These are phyloP conservation scores for Aphanomyces euteiches DNA, from an alignment of 352 stramenopile genomes.

Conservation along the genomic window DNA sequence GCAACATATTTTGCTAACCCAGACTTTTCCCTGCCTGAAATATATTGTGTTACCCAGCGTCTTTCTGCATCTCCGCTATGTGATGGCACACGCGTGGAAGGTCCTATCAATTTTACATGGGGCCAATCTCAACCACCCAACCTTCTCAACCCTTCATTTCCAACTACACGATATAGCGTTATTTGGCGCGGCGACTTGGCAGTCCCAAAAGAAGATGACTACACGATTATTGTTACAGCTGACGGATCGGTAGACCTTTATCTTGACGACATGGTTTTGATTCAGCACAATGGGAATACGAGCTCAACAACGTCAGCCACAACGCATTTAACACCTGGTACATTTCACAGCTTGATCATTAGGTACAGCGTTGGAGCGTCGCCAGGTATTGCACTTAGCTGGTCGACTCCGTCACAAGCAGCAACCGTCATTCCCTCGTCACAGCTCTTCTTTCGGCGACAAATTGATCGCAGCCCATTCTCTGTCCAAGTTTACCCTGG, in stretches of 20 bases:
- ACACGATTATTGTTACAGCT: constrained; percentile 74
- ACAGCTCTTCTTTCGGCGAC: constrained; percentile 44
- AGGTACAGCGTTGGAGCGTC: constrained; percentile 56
- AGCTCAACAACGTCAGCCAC: constrained; percentile 32
- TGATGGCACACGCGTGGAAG: constrained; percentile 73
- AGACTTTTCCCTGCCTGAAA: constrained; percentile 62
- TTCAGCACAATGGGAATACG: constrained; percentile 43
- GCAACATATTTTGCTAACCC: constrained; percentile 87
- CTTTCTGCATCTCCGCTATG: constrained; percentile 11
- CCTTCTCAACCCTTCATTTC: constrained; percentile 39
- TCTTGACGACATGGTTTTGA: constrained; percentile 63
- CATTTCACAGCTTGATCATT: constrained; percentile 79
- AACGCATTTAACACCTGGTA: constrained; percentile 23
- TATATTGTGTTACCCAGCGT: constrained; percentile 36
- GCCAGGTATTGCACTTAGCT: constrained; percentile 25
- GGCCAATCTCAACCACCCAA: constrained; percentile 29
- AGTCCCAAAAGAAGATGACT: constrained; percentile 45
- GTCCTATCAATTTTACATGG: constrained; percentile 86
- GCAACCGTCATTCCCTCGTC: constrained; percentile 38
- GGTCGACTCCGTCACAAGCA: constrained; percentile 29
- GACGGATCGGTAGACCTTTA: constrained; percentile 78
- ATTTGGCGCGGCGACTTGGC: constrained; percentile 60
- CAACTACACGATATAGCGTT: constrained; percentile 74
- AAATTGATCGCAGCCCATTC: constrained; percentile 49
- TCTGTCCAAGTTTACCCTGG: constrained; percentile 66